Evolutionary conservation across 768 basidiomycete species (phyloP).

Genomic region (Hericium coralloides): DNA sequence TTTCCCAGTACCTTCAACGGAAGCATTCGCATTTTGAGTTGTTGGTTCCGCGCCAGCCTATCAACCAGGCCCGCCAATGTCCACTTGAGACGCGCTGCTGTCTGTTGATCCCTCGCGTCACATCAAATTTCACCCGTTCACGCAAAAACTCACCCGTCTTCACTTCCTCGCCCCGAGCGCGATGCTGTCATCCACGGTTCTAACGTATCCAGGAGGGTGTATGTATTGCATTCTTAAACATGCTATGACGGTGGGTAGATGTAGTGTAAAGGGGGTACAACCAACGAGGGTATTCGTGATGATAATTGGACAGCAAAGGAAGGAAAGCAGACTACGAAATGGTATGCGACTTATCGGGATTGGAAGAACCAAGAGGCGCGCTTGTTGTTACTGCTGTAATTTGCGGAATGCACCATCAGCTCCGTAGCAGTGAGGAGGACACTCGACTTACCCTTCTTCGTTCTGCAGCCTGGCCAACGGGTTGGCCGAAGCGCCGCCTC

Average conservation of each 20-base stretch:
- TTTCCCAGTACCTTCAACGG: background rate
- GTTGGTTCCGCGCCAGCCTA: background rate
- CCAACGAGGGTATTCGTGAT: constrained; percentile 14
- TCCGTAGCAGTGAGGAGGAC: background rate
- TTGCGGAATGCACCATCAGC: constrained; percentile 3
- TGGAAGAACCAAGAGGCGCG: constrained; percentile 94
- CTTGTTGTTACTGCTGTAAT: constrained; percentile 30
- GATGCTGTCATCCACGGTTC: too few relatives aligned
- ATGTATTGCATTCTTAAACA: background rate
- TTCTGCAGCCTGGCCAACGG: constrained; percentile 69
- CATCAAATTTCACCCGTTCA: background rate
- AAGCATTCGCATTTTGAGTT: too few relatives aligned
- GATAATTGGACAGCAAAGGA: constrained; percentile 18
- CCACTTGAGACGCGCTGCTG: too few relatives aligned
- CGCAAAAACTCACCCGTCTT: background rate
- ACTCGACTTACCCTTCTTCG: constrained; percentile 49
- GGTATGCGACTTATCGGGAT: constrained; percentile 43
- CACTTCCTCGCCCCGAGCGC: too few relatives aligned
- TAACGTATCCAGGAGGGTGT: too few relatives aligned
- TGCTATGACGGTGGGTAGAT: constrained; percentile 17
- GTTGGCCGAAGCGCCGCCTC: constrained; percentile 45
- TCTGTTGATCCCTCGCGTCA: background rate
- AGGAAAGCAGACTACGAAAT: constrained; percentile 16
- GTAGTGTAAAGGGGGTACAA: constrained; percentile 23
- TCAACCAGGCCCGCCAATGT: background rate